phyloP scores from a whole-genome alignment of 2,329 filamentous ascomycete species.

The Ascochyta viciae-villosae region DNA sequence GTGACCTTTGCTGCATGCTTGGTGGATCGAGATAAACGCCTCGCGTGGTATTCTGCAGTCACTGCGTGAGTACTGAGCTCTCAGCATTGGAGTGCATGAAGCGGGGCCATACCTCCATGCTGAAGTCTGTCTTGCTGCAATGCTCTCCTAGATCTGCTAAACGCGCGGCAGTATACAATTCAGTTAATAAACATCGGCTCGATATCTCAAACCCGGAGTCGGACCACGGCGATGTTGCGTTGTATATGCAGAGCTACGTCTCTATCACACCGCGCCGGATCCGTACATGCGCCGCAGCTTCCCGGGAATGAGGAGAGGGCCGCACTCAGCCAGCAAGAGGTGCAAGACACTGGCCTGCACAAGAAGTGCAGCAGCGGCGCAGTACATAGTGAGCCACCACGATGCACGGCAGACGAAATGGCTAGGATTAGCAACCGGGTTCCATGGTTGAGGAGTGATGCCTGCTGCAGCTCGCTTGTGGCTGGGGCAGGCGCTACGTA shows the following conservation, averaged over 20 bases:
- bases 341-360: not conserved
- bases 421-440: not conserved
- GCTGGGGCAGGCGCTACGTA: not conserved
- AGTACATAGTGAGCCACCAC: constrained; percentile 3
- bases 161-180: not conserved
- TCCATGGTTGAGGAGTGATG: constrained; percentile 9
- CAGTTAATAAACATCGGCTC: constrained; percentile 2
- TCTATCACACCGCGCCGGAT: constrained; percentile 9
- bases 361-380: constrained; percentile 7
- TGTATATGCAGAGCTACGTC: constrained; percentile 8
- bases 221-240: constrained; percentile 7
- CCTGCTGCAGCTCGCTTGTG: constrained; percentile 12
- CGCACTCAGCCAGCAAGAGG: constrained; percentile 5
- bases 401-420: constrained; percentile 5
- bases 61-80: not conserved
- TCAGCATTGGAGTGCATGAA: not conserved
- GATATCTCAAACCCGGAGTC: not conserved
- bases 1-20: not conserved
- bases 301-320: constrained; percentile 14
- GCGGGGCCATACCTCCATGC: constrained; percentile 7
- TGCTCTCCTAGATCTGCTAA: constrained; percentile 6
- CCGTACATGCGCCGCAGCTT: constrained; percentile 4
- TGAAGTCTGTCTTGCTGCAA: constrained; percentile 2
- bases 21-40: not conserved
- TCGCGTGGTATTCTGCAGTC: not conserved